Percentiles rank a stretch among this genome's conserved stretches.
Evolutionary conservation across 2,329 filamentous ascomycete genomes (phyloP).

Genomic region (Aspergillus amoenus): DNA sequence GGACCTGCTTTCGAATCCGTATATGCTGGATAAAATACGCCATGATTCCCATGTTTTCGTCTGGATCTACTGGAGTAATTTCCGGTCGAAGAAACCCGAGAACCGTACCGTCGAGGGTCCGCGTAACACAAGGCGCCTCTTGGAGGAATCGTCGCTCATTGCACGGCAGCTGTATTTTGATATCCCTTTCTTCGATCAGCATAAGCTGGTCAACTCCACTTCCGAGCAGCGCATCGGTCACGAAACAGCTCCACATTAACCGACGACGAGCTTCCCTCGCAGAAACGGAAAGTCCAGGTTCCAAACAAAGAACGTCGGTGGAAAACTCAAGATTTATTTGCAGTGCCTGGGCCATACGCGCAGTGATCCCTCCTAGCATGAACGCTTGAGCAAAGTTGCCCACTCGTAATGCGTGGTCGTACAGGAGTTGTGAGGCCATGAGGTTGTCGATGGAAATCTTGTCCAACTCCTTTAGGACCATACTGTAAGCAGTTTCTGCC

Average conservation of each 20-base stretch:
- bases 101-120: not conserved
- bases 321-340: conserved; percentile 12
- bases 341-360: conserved; percentile 9
- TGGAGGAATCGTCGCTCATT: conserved; percentile 4
- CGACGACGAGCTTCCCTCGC: conserved; percentile 8
- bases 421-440: conserved; percentile 6
- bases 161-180: conserved; percentile 11
- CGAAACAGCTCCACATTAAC: conserved; percentile 11
- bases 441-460: conserved; percentile 11
- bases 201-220: conserved; percentile 12
- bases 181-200: conserved; percentile 6
- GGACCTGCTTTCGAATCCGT: conserved; percentile 6
- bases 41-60: conserved; percentile 11
- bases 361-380: conserved; percentile 8
- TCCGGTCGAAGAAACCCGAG: conserved; percentile 3
- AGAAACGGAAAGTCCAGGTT: not conserved
- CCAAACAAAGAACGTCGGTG: conserved; percentile 7
- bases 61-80: not conserved
- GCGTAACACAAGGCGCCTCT: conserved; percentile 4
- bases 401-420: conserved; percentile 7
- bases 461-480: conserved; percentile 2
- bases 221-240: conserved; percentile 11
- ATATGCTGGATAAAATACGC: conserved; percentile 10
- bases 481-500: conserved; percentile 2
- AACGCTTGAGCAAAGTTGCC: conserved; percentile 10